Base-by-base conservation (phyloP, 371 early-diverging fungal species). In the Mucor indicus region DNA sequence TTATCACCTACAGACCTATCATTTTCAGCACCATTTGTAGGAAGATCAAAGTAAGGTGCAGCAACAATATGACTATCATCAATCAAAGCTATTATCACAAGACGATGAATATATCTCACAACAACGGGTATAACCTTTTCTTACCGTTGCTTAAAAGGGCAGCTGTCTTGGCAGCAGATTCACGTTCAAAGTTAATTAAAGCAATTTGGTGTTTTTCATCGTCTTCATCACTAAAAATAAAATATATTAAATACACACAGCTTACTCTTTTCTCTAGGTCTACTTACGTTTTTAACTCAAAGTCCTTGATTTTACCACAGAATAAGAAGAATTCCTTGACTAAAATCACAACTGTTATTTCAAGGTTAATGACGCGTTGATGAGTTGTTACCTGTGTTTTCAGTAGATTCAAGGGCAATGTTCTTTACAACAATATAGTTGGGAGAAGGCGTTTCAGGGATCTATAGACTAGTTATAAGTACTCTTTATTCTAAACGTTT, bases 151-250 rank as follows among this genome's bases (percentile, higher is more conserved):
- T 79, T 29, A 85, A 60, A 55, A 85, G 76, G 43, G 72, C 61
- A 27, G 85, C 85, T 10, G 85, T 85, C 74, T 82, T 82, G 61
- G 84, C 84, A 49, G 83, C 84, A 20, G 81, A 76, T 53, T 81
- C 85, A 46, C 78, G 71, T 48, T 79, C 81, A 40, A 83, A 83
- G 44, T 70, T 59, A 32, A 83, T 79, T 43, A 83, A 64, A 30
- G 83, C 83, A 40, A 63, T 59, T 53, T 83, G 80, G 33, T 69
- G 69, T 12, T 54, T 64, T 12, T 64, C 72, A 48, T 67, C 70
- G 4, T 67, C 67, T 27, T 60, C 60, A 31, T 70, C 72, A 59
- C 72, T 80, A 58, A 13, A n/a, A n/a, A 9, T 33, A 9, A 33
- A 33, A 4, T 11, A 33, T n/a, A n/a, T n/a, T n/a, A n/a, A n/a